phyloP scores from a whole-genome alignment of 1,284 basidiomycete species.

The Megacollybia platyphylla region DNA sequence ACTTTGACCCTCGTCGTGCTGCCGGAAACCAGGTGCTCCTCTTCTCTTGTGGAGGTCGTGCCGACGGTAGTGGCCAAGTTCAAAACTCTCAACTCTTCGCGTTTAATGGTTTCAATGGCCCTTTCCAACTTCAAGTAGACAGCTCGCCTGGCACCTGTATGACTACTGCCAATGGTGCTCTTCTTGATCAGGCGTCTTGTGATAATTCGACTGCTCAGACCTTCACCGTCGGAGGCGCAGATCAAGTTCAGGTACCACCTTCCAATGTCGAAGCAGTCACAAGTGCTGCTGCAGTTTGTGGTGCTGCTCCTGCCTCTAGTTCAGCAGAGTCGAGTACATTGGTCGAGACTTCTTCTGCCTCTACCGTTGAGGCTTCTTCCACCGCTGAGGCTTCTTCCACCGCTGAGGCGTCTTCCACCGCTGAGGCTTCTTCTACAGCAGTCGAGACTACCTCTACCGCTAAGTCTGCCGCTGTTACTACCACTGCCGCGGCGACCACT shows the following conservation, averaged over 20 bases:
- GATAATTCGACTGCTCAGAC: background rate
- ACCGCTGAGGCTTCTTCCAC: conserved; percentile 6
- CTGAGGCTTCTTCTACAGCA: background rate
- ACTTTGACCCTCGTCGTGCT: conserved; percentile 5
- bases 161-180: conserved; percentile 6
- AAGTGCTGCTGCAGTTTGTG: background rate
- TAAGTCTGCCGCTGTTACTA: background rate
- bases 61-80: conserved; percentile 9
- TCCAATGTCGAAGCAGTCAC: background rate
- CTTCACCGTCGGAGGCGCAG: background rate
- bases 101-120: conserved; percentile 3
- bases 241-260: background rate
- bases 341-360: background rate
- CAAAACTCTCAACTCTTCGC: conserved; percentile 10
- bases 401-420: no score
- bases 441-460: conserved; percentile 2
- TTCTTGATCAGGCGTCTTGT: conserved; percentile 10
- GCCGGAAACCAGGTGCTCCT: conserved; percentile 10
- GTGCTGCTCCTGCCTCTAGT: background rate
- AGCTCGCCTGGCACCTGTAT: conserved; percentile 8
- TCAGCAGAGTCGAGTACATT: background rate
- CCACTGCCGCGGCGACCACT: background rate
- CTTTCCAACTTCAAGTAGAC: conserved; percentile 3
- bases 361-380: conserved; percentile 2
- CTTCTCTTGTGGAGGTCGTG: conserved; percentile 11